Evolutionary conservation across 148 eudicot species (phyloP).

Genomic region (Rhododendron ferrugineum): DNA sequence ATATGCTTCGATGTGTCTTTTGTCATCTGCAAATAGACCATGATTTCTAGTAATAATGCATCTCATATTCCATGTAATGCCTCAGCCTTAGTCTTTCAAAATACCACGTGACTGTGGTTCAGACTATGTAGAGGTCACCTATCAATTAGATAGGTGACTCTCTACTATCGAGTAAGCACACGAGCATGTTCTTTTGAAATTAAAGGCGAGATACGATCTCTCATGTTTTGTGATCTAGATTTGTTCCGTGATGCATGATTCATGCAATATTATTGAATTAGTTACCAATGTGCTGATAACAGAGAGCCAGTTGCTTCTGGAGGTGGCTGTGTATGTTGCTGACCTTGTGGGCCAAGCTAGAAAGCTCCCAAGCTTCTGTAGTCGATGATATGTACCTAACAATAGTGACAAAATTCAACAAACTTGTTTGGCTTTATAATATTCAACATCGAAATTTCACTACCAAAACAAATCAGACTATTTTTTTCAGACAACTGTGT

Average conservation of each 20-base stretch:
- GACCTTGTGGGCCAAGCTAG: constrained; percentile 84
- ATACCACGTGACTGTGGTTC: too few relatives aligned
- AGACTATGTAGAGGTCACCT: too few relatives aligned
- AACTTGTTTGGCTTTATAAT: background rate
- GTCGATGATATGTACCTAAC: constrained; percentile 54
- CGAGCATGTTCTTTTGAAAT: background rate
- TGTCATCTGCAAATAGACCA: constrained; percentile 53
- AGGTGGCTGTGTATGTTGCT: constrained; percentile 68
- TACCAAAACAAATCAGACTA: background rate
- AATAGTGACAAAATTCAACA: background rate
- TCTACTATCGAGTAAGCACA: background rate
- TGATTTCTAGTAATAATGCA: background rate
- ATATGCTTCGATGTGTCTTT: constrained; percentile 60
- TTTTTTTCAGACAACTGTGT: background rate
- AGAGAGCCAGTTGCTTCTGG: constrained; percentile 51
- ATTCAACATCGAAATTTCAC: background rate
- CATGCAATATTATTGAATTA: background rate
- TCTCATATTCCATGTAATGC: background rate
- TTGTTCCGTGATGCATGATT: background rate
- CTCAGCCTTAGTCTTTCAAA: background rate
- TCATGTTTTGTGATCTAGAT: background rate
- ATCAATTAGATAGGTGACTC: too few relatives aligned
- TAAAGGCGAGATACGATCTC: background rate
- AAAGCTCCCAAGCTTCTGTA: constrained; percentile 66
- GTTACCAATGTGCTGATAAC: constrained; percentile 72